A percentile compares a stretch with the other conserved stretches of the same genome.
phyloP scores from a whole-genome alignment of 306 rosid genomes.

The Phaseolus lunatus region DNA sequence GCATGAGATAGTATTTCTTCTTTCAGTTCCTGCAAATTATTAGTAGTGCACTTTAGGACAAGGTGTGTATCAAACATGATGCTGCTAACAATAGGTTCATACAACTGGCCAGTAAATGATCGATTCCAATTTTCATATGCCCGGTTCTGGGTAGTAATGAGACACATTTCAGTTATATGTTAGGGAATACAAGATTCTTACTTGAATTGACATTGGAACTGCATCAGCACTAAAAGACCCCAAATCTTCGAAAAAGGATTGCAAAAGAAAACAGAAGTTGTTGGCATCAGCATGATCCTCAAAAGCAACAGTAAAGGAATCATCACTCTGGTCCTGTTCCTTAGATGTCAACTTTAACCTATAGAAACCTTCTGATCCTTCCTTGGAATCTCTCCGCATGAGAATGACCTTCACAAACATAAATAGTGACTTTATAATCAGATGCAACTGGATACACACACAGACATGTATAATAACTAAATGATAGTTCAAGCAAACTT shows the following conservation, averaged over 20 bases:
- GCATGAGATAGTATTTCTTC: slow-evolving; percentile 59
- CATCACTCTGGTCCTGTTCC: slow-evolving; percentile 48
- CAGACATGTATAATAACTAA: neutral
- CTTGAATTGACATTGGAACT: slow-evolving; percentile 72
- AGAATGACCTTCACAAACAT: slow-evolving; percentile 63
- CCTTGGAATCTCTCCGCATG: slow-evolving; percentile 63
- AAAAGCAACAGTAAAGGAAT: slow-evolving; percentile 74
- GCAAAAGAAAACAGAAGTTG: slow-evolving; percentile 78
- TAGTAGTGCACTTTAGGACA: neutral
- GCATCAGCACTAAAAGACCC: slow-evolving; percentile 69
- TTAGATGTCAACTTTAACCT: slow-evolving; percentile 54
- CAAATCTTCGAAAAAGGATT: slow-evolving; percentile 74
- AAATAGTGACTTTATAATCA: slow-evolving; percentile 33
- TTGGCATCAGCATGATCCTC: slow-evolving; percentile 79
- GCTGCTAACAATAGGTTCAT: slow-evolving; percentile 22
- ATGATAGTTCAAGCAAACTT: slow-evolving; percentile 19
- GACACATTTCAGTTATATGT: slow-evolving; percentile 28
- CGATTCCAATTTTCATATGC: slow-evolving; percentile 36
- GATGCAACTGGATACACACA: slow-evolving; percentile 34
- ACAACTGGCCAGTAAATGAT: slow-evolving; percentile 23
- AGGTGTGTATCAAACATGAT: slow-evolving; percentile 25
- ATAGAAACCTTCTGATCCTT: slow-evolving; percentile 65
- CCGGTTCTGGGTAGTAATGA: slow-evolving; percentile 6
- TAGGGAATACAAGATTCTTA: slow-evolving; percentile 44
- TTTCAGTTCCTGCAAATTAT: slow-evolving; percentile 69